Evolutionary conservation across 2,329 filamentous ascomycete species (phyloP).

Genomic region (Paecilomyces variotii): DNA sequence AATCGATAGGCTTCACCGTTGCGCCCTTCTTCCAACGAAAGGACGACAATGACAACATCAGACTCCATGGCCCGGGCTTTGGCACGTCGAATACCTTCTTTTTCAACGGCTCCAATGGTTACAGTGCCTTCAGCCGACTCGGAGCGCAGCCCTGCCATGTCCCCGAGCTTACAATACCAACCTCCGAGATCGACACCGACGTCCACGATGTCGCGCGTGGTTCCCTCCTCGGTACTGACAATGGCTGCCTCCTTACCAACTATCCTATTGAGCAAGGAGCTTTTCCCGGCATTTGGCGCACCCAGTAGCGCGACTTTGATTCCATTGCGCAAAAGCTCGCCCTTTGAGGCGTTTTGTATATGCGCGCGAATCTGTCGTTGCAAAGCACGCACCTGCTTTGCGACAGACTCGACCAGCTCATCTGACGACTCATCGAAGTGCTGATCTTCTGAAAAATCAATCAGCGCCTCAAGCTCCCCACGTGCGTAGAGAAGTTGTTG

Average conservation of each 20-base stretch:
- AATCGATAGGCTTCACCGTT: constrained; percentile 23
- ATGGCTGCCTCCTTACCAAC: constrained; percentile 92
- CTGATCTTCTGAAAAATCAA: constrained; percentile 96
- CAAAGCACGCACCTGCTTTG: constrained; percentile 54
- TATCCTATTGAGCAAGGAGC: constrained; percentile 81
- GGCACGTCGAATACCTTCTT: constrained; percentile 84
- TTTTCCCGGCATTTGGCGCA: constrained; percentile 91
- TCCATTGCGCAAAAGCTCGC: constrained; percentile 75
- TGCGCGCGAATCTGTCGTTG: constrained; percentile 58
- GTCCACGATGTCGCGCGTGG: constrained; percentile 89
- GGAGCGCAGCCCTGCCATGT: constrained; percentile 80
- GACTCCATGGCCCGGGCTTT: constrained; percentile 72
- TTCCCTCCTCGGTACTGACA: constrained; percentile 85
- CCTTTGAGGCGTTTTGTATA: constrained; percentile 67
- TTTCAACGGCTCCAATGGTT: constrained; percentile 65
- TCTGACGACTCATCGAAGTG: constrained; percentile 84
- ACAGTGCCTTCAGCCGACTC: constrained; percentile 7
- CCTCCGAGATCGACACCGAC: constrained; percentile 82
- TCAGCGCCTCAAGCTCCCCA: constrained; percentile 87
- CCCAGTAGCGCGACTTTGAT: constrained; percentile 82
- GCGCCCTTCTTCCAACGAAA: constrained; percentile 56
- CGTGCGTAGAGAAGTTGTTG: constrained; percentile 67
- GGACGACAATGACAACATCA: constrained; percentile 74
- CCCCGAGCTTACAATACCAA: constrained; percentile 87
- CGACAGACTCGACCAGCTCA: constrained; percentile 63